These are phyloP conservation scores for Castanopsis chinensis DNA, from an alignment of 306 rosid species.

Conservation along the genomic window DNA sequence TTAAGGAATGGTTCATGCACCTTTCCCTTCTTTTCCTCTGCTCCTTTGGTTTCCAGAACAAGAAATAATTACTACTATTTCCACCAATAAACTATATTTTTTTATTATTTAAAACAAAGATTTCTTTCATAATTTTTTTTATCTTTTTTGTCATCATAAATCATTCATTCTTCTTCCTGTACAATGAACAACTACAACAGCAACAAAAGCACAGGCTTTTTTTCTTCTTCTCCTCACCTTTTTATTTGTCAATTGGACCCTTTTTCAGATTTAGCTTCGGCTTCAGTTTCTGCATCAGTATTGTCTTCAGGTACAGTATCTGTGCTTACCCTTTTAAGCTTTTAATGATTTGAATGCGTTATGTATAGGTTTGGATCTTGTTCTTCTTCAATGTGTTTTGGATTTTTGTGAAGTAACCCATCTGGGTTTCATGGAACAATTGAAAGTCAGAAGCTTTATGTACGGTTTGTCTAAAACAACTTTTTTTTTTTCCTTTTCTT, in stretches of 20 bases:
- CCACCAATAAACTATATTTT: too few relatives aligned
- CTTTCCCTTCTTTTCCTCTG: slow-evolving; percentile 11
- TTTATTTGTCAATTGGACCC: background rate
- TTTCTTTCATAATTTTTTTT: background rate
- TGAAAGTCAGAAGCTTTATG: slow-evolving; percentile 1
- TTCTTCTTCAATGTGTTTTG: background rate
- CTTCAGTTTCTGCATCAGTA: background rate
- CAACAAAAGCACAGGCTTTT: background rate
- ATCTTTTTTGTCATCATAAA: slow-evolving; percentile 14
- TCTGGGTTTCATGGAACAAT: slow-evolving; percentile 5
- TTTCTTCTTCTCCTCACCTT: background rate
- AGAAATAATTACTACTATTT: background rate
- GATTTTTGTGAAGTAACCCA: background rate
- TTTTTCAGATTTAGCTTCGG: slow-evolving; percentile 6
- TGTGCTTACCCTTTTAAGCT: background rate
- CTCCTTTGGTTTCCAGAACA: background rate
- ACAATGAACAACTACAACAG: slow-evolving; percentile 15
- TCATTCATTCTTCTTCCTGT: background rate
- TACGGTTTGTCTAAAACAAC: background rate
- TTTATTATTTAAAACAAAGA: background rate
- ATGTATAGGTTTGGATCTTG: slow-evolving; percentile 9
- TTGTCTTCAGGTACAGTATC: slow-evolving; percentile 22
- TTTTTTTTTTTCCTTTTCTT: background rate
- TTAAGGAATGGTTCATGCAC: slow-evolving; percentile 42
- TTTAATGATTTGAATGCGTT: slow-evolving; percentile 1